These are phyloP conservation scores for Mortierella sp. DNA, from an alignment of 371 early-diverging fungal species.

Conservation along the genomic window DNA sequence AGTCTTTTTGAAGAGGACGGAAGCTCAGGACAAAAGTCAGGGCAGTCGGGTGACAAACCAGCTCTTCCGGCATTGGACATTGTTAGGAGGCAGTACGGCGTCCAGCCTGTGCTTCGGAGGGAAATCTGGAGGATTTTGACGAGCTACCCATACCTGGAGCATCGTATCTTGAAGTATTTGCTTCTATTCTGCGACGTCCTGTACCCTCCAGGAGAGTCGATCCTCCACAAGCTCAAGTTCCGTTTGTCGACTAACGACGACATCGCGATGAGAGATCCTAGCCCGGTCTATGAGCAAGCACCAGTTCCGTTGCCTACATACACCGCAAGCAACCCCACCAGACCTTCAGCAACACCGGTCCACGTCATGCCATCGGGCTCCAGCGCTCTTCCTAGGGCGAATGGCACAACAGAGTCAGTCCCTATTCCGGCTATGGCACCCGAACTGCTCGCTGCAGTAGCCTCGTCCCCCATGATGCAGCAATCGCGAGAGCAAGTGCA, in stretches of 20 bases:
- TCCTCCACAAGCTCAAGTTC: slow-evolving; percentile 65
- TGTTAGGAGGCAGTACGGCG: slow-evolving; percentile 39
- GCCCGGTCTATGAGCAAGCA: slow-evolving; percentile 18
- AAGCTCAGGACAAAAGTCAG: slow-evolving; percentile 19
- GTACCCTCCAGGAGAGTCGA: slow-evolving; percentile 71
- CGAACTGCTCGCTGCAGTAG: slow-evolving; percentile 34
- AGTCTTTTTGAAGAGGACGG: slow-evolving; percentile 49
- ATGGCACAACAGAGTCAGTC: slow-evolving; percentile 9
- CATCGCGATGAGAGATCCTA: slow-evolving; percentile 30
- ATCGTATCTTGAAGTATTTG: slow-evolving; percentile 68
- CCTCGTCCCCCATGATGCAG: slow-evolving; percentile 38
- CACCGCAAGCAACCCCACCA: not conserved
- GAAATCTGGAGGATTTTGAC: slow-evolving; percentile 53
- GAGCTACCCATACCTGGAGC: slow-evolving; percentile 60
- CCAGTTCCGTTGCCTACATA: slow-evolving; percentile 5
- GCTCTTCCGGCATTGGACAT: slow-evolving; percentile 21
- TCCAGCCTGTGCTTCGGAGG: slow-evolving; percentile 37
- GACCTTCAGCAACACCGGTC: not conserved
- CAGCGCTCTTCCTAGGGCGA: not conserved
- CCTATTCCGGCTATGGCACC: slow-evolving; percentile 35
- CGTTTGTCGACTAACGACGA: slow-evolving; percentile 44
- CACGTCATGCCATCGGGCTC: not conserved
- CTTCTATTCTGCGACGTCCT: slow-evolving; percentile 71
- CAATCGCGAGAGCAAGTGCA: slow-evolving; percentile 39
- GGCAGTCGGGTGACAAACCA: slow-evolving; percentile 14